Conservation (phyloP, 2,329 filamentous ascomycete genomes). For the Pseudogymnoascus sp. region DNA sequence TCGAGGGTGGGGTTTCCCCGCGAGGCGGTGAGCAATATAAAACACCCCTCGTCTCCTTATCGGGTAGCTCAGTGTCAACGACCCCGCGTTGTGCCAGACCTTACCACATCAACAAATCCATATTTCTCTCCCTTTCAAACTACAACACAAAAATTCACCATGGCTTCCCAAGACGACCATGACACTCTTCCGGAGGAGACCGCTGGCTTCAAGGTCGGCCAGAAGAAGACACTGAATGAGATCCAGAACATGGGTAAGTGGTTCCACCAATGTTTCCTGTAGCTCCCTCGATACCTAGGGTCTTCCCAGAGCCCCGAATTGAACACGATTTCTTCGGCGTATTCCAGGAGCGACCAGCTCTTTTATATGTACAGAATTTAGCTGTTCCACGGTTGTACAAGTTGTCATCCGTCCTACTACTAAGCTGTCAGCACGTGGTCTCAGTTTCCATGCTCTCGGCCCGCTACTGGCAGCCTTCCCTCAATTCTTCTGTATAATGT, state of each 20-base stretch:
- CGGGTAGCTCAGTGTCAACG: background rate
- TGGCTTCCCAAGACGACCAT: slow-evolving; percentile 62
- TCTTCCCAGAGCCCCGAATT: background rate
- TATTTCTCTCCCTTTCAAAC: slow-evolving; percentile 9
- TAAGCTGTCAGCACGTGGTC: background rate
- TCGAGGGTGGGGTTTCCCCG: slow-evolving; percentile 1
- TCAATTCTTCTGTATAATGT: background rate
- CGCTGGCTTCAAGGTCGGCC: slow-evolving; percentile 93
- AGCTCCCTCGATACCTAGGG: slow-evolving; percentile 6
- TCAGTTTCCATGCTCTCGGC: background rate
- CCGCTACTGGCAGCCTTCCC: background rate
- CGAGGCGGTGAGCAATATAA: slow-evolving; percentile 9
- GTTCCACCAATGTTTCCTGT: slow-evolving; percentile 10
- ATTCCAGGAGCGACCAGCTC: background rate
- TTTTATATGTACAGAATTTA: slow-evolving; percentile 7
- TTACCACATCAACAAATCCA: slow-evolving; percentile 9
- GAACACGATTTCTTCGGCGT: background rate
- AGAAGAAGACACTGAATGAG: slow-evolving; percentile 96
- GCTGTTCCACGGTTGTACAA: slow-evolving; percentile 2
- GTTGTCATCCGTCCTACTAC: background rate
- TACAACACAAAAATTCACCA: slow-evolving; percentile 30
- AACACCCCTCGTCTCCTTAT: slow-evolving; percentile 9
- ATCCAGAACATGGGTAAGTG: slow-evolving; percentile 85
- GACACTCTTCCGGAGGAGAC: slow-evolving; percentile 82
- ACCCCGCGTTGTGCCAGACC: slow-evolving; percentile 4